Percentiles rank a stretch among this genome's conserved stretches.
phyloP scores from a whole-genome alignment of 495 filamentous ascomycete species.

The Penicillium bovifimosum region DNA sequence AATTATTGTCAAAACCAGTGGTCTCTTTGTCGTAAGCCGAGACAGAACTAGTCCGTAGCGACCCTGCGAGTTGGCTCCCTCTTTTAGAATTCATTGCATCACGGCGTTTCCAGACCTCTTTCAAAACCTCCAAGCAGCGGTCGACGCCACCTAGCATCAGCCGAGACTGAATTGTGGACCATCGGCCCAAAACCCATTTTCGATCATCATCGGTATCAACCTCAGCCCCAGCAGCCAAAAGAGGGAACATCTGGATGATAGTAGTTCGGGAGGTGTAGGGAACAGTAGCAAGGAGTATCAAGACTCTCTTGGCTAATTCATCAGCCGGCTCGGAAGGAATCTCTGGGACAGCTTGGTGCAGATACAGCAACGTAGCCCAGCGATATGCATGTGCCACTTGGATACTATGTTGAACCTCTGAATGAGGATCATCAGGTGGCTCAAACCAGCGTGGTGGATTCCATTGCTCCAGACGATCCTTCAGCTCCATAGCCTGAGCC shows the following conservation, averaged over 20 bases:
- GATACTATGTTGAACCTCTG: constrained; percentile 59
- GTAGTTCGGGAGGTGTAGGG: constrained; percentile 57
- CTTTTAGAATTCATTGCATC: constrained; percentile 41
- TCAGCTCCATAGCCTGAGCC: constrained; percentile 59
- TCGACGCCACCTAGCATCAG: constrained; percentile 71
- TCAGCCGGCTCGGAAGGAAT: constrained; percentile 55
- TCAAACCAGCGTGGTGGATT: constrained; percentile 52
- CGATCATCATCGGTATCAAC: constrained; percentile 56
- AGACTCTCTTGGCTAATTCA: constrained; percentile 56
- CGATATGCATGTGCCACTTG: constrained; percentile 74
- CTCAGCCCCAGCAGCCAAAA: constrained; percentile 68
- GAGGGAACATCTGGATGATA: constrained; percentile 73
- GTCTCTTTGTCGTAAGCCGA: constrained; percentile 7
- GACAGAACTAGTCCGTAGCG: constrained; percentile 10
- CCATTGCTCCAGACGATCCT: constrained; percentile 60
- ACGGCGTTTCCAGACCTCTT: constrained; percentile 62
- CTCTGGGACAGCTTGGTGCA: constrained; percentile 75
- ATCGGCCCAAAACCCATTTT: constrained; percentile 63
- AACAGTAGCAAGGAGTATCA: constrained; percentile 59
- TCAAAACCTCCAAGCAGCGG: constrained; percentile 68
- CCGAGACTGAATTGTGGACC: constrained; percentile 55
- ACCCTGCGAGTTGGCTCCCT: constrained; percentile 11
- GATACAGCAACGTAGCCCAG: constrained; percentile 67
- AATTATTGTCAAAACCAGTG: not conserved
- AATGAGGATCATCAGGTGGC: constrained; percentile 61